Conservation (phyloP, 306 rosid genomes). For the Spatholobus suberectus region DNA sequence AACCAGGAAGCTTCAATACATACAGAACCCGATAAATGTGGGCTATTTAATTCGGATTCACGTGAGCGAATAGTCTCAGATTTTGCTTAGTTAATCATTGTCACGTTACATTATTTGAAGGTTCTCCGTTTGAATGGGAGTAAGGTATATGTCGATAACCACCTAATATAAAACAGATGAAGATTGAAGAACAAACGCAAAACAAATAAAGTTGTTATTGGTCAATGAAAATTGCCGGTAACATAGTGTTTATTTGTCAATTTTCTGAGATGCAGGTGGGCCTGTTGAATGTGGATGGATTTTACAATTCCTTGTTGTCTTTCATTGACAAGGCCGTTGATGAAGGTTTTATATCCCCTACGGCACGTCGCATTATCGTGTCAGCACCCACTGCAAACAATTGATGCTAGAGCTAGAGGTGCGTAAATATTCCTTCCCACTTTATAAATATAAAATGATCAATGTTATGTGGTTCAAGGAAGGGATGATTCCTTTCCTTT, state of each 20-base stretch:
- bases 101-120: slow-evolving; percentile 59
- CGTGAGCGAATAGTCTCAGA: slow-evolving; percentile 63
- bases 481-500: not conserved
- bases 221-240: slow-evolving; percentile 41
- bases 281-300: slow-evolving; percentile 95
- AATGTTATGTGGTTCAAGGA: not conserved
- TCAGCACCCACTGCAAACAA: slow-evolving; percentile 90
- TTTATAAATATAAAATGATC: not conserved
- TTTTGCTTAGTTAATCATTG: slow-evolving; percentile 47
- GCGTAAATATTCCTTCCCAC: not conserved
- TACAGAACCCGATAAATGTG: slow-evolving; percentile 55
- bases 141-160: slow-evolving; percentile 30
- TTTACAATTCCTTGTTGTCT: slow-evolving; percentile 83
- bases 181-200: not conserved
- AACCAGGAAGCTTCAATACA: slow-evolving; percentile 28
- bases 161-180: slow-evolving; percentile 18
- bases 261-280: slow-evolving; percentile 75
- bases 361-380: slow-evolving; percentile 95
- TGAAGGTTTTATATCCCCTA: slow-evolving; percentile 96
- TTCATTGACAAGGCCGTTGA: slow-evolving; percentile 97
- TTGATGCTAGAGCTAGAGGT: slow-evolving; percentile 93
- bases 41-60: slow-evolving; percentile 62
- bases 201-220: slow-evolving; percentile 44
- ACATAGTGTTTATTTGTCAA: slow-evolving; percentile 28
- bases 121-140: slow-evolving; percentile 75